phyloP scores from a whole-genome alignment of 2,329 filamentous ascomycete genomes.

The Lasiodiplodia theobromae region DNA sequence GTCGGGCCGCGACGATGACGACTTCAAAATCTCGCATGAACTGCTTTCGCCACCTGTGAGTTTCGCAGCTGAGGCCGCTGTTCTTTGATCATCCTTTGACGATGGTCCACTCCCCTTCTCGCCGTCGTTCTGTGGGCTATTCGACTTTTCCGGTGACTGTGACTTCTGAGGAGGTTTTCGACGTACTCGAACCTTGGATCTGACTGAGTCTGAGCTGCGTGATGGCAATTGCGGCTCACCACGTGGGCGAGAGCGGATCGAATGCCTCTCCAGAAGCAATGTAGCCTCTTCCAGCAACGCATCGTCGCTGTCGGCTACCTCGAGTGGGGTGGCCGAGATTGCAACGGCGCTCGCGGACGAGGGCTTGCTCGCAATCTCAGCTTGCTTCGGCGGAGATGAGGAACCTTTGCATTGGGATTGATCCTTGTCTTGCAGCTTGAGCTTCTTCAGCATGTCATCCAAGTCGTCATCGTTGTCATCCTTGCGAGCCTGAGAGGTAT shows the following conservation, averaged over 20 bases:
- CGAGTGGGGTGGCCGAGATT: slow-evolving; percentile 6
- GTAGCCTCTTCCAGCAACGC: slow-evolving; percentile 14
- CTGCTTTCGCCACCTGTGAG: slow-evolving; percentile 2
- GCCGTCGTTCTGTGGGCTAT: slow-evolving; percentile 34
- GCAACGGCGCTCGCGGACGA: neutral
- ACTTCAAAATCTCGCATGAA: slow-evolving; percentile 32
- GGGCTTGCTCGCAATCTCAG: neutral
- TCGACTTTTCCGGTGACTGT: slow-evolving; percentile 35
- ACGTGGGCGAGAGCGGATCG: slow-evolving; percentile 1
- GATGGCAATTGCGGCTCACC: neutral
- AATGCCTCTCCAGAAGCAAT: slow-evolving; percentile 14
- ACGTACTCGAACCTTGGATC: slow-evolving; percentile 47
- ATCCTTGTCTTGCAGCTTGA: slow-evolving; percentile 25
- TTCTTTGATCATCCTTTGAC: neutral
- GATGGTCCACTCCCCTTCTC: slow-evolving; percentile 30
- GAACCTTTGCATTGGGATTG: neutral
- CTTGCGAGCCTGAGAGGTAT: slow-evolving; percentile 8
- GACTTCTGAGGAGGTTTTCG: slow-evolving; percentile 15
- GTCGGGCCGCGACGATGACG: slow-evolving; percentile 30
- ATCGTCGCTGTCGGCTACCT: slow-evolving; percentile 13
- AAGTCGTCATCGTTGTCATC: slow-evolving; percentile 6
- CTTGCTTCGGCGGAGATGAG: slow-evolving; percentile 12
- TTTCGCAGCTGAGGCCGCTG: neutral
- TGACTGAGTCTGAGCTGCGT: slow-evolving; percentile 34
- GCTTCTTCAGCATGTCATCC: slow-evolving; percentile 23